Evolutionary conservation across 805 yeast species (phyloP).

Genomic region (Candida dendrica): DNA sequence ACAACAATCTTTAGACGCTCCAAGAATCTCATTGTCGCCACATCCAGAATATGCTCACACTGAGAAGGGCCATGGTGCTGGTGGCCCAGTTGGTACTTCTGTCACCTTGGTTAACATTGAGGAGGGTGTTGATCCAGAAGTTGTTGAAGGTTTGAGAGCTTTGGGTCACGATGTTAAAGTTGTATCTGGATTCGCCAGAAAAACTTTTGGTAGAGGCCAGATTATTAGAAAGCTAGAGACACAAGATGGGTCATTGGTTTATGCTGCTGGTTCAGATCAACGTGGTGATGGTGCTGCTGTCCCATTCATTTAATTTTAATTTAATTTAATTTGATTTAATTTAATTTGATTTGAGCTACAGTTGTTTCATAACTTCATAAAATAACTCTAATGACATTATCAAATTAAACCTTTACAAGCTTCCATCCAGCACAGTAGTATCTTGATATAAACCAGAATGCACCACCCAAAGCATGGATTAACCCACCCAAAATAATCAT

Average conservation of each 20-base stretch:
- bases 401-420: background rate
- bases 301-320: conserved; percentile 39
- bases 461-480: conserved; percentile 5
- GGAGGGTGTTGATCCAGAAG: conserved; percentile 48
- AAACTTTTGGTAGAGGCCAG: conserved; percentile 64
- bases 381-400: too few relatives aligned
- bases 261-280: conserved; percentile 69
- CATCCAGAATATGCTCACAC: conserved; percentile 32
- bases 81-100: conserved; percentile 56
- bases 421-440: background rate
- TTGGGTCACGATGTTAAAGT: conserved; percentile 54
- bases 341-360: too few relatives aligned
- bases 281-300: conserved; percentile 83
- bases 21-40: conserved; percentile 60
- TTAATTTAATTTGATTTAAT: too few relatives aligned
- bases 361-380: too few relatives aligned
- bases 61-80: conserved; percentile 52
- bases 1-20: conserved; percentile 70
- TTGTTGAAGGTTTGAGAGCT: conserved; percentile 34
- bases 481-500: conserved; percentile 32
- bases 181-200: conserved; percentile 34
- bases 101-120: conserved; percentile 57
- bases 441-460: conserved; percentile 11
- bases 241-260: conserved; percentile 35
- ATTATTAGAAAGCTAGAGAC: conserved; percentile 40